Conservation (phyloP, 371 early-diverging fungal genomes). For the Syncephalastrum sp. region DNA sequence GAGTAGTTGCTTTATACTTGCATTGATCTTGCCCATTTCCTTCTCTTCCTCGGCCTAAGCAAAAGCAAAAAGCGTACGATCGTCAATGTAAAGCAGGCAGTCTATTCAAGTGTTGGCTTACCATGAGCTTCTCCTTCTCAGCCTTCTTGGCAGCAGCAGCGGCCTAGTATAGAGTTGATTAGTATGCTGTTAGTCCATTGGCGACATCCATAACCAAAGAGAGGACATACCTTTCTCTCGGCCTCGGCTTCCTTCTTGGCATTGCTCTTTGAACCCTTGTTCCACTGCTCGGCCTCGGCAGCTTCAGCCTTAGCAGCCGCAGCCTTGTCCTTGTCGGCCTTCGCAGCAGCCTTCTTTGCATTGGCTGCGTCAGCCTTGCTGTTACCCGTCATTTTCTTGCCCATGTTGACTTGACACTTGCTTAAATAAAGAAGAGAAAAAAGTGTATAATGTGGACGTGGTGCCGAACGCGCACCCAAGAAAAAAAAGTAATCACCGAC, state of each 20-base stretch:
- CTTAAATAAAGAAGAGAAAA: constrained; percentile 1
- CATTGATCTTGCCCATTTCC: constrained; percentile 28
- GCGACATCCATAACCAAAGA: neutral
- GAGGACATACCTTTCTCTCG: constrained; percentile 60
- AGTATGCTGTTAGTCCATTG: neutral
- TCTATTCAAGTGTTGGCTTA: constrained; percentile 4
- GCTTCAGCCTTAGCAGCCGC: constrained; percentile 56
- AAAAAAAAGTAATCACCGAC: no score
- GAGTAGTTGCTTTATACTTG: constrained; percentile 3
- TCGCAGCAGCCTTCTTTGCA: constrained; percentile 68
- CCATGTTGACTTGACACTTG: constrained; percentile 21
- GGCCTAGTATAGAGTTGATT: constrained; percentile 21
- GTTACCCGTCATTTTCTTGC: constrained; percentile 38
- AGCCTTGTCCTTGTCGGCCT: constrained; percentile 61
- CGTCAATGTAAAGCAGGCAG: neutral
- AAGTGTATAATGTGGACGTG: constrained; percentile 1
- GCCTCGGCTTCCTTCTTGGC: constrained; percentile 70
- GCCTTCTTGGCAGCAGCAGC: constrained; percentile 40
- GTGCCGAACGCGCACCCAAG: no score
- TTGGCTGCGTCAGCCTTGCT: constrained; percentile 64
- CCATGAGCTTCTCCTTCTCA: constrained; percentile 35
- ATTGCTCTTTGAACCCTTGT: constrained; percentile 66
- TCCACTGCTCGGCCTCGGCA: constrained; percentile 63
- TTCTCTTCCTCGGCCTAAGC: constrained; percentile 49
- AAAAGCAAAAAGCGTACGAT: neutral